Conservation (phyloP, 2,329 filamentous ascomycete species). For the Herpotrichia juniperi region DNA sequence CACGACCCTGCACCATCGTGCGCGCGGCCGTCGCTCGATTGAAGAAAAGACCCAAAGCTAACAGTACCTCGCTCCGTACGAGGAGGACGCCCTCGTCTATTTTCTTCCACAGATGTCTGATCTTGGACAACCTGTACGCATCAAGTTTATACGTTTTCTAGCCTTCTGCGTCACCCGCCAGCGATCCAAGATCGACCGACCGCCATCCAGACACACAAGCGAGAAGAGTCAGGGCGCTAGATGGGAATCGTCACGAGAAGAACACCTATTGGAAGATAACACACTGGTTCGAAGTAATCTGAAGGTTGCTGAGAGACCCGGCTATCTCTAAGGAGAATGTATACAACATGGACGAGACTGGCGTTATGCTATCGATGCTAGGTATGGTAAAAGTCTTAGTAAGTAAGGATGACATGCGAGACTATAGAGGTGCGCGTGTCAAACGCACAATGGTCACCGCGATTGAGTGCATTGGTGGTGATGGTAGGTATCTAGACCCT, state of each 20-base stretch:
- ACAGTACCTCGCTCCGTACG: constrained; percentile 28
- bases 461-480: constrained; percentile 15
- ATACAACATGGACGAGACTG: too few species aligned
- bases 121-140: constrained; percentile 16
- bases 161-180: constrained; percentile 13
- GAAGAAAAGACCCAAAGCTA: constrained; percentile 29
- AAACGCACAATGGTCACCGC: constrained; percentile 20
- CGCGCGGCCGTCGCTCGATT: constrained; percentile 25
- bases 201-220: constrained; percentile 11
- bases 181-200: constrained; percentile 8
- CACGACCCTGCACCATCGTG: constrained; percentile 15
- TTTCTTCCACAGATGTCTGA: constrained; percentile 17
- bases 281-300: constrained; percentile 6
- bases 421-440: constrained; percentile 17
- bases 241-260: constrained; percentile 11
- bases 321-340: constrained; percentile 4
- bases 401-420: constrained; percentile 15
- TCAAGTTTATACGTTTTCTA: constrained; percentile 21
- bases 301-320: neutral
- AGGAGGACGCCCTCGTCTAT: constrained; percentile 30
- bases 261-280: constrained; percentile 2
- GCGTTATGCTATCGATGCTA: constrained; percentile 11
- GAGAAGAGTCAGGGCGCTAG: constrained; percentile 1
- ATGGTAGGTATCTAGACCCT: constrained; percentile 19
- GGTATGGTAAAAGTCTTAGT: constrained; percentile 9